Percentiles rank a stretch among this genome's conserved stretches.
phyloP scores from a whole-genome alignment of 148 eudicot genomes.

The Vaccinium macrocarpon region DNA sequence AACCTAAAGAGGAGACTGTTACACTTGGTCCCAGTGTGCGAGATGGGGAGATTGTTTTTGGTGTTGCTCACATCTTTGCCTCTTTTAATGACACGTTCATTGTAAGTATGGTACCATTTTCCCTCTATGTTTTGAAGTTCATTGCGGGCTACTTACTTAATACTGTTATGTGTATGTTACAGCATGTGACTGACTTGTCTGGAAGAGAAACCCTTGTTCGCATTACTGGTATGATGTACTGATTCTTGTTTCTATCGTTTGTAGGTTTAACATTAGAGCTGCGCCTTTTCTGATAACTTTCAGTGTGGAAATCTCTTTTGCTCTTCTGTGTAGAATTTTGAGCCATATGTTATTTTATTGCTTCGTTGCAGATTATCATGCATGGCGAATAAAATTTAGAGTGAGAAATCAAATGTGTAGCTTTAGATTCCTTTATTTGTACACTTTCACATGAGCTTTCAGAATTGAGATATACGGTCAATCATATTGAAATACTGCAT shows the following conservation, averaged over 20 bases:
- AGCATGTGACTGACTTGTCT: conserved; percentile 90
- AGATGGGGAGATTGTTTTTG: conserved; percentile 77
- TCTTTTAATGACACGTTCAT: conserved; percentile 91
- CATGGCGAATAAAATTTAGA: background rate
- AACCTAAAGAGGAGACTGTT: conserved; percentile 76
- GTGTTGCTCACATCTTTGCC: conserved; percentile 85
- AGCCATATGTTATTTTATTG: background rate
- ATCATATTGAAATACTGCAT: background rate
- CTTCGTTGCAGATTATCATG: too few species aligned
- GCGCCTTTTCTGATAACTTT: background rate
- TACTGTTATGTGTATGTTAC: conserved; percentile 18
- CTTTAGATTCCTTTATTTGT: too few species aligned
- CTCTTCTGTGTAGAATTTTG: background rate
- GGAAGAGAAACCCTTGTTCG: conserved; percentile 92
- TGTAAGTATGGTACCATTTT: conserved; percentile 31
- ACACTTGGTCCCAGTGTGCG: conserved; percentile 71
- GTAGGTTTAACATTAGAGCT: background rate
- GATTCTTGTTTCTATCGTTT: background rate
- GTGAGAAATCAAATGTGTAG: background rate
- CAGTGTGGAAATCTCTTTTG: background rate
- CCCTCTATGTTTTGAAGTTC: too few species aligned
- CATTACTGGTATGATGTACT: conserved; percentile 50
- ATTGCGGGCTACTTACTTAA: too few species aligned
- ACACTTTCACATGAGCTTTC: background rate
- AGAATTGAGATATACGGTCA: background rate